Evolutionary conservation across 2,329 filamentous ascomycete species (phyloP).

Genomic region (Myriosclerotinia scirpicola): DNA sequence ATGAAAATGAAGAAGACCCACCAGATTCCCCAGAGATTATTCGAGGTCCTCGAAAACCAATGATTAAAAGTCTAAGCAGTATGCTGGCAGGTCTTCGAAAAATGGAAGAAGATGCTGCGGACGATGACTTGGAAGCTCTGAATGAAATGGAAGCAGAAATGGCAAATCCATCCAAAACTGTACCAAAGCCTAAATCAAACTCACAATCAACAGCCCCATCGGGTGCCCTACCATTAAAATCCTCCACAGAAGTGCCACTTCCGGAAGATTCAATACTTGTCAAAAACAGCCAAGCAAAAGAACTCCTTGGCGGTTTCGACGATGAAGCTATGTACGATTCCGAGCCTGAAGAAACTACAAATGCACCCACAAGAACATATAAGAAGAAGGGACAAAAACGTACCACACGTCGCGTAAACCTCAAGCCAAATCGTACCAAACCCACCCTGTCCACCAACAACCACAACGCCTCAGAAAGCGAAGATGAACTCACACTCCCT

Average conservation of each 20-base stretch:
- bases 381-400: constrained; percentile 86
- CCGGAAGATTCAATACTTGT: constrained; percentile 44
- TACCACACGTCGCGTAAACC: constrained; percentile 68
- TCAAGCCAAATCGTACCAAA: constrained; percentile 53
- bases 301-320: constrained; percentile 61
- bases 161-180: constrained; percentile 14
- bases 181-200: constrained; percentile 26
- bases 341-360: constrained; percentile 46
- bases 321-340: constrained; percentile 61
- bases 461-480: constrained; percentile 42
- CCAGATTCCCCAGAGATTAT: constrained; percentile 49
- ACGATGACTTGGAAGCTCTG: constrained; percentile 73
- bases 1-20: constrained; percentile 55
- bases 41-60: constrained; percentile 56
- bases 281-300: constrained; percentile 45
- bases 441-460: constrained; percentile 35
- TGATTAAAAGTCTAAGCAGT: constrained; percentile 70
- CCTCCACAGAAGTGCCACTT: constrained; percentile 19
- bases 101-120: constrained; percentile 66
- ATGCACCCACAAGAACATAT: constrained; percentile 52
- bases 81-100: constrained; percentile 70
- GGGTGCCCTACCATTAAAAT: not conserved
- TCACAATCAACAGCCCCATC: constrained; percentile 28
- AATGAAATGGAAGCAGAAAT: constrained; percentile 64
- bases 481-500: constrained; percentile 40